Conservation (phyloP, 176 grass and related monocot genomes). For the Leersia perrieri region DNA sequence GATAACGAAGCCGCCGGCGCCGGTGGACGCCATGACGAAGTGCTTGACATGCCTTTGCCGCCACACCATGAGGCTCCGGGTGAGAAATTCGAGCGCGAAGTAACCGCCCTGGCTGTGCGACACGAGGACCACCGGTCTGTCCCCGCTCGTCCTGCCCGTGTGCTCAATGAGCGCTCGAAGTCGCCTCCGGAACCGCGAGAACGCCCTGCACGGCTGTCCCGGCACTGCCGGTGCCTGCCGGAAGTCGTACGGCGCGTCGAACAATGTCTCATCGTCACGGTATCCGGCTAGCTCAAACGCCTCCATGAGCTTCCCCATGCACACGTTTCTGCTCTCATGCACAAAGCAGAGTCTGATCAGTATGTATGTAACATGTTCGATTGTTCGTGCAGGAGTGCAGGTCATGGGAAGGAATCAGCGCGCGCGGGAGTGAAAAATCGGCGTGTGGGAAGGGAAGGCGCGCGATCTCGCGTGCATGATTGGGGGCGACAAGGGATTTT, state of each 20-base stretch:
- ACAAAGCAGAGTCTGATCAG: too few relatives aligned
- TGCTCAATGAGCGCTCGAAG: background rate
- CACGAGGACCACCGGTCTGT: background rate
- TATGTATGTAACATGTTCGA: too few relatives aligned
- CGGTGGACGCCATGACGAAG: conserved; percentile 31
- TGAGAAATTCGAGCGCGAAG: conserved; percentile 32
- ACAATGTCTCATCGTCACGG: conserved; percentile 25
- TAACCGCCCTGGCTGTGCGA: conserved; percentile 29
- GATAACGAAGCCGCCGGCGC: conserved; percentile 9
- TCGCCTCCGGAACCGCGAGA: background rate
- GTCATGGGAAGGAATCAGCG: too few relatives aligned
- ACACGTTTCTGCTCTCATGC: background rate
- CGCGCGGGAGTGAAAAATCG: too few relatives aligned
- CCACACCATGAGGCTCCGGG: conserved; percentile 28
- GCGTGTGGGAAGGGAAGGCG: too few relatives aligned
- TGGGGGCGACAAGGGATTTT: too few relatives aligned
- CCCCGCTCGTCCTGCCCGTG: background rate
- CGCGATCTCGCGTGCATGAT: too few relatives aligned
- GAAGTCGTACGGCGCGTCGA: too few relatives aligned
- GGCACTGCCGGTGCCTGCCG: conserved; percentile 26
- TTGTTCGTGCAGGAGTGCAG: too few relatives aligned
- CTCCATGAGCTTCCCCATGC: background rate
- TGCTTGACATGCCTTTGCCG: conserved; percentile 32
- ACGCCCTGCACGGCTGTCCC: conserved; percentile 10
- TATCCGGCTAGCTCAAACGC: conserved; percentile 28